Percentiles rank a stretch among this genome's conserved stretches.
phyloP scores from a whole-genome alignment of 2,329 filamentous ascomycete species.

The Colletotrichum theobromicola region DNA sequence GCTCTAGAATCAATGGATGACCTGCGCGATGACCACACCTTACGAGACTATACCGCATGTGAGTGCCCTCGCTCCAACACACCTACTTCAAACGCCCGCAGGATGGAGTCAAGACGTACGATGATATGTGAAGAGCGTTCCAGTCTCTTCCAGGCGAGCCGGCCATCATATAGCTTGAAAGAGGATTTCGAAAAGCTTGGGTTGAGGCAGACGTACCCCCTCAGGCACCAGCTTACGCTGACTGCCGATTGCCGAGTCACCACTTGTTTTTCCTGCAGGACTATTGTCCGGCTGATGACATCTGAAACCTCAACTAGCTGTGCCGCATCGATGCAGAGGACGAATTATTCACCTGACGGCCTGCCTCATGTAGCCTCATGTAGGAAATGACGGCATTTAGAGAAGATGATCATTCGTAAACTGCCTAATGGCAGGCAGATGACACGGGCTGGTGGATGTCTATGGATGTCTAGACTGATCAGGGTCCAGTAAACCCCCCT shows the following conservation, averaged over 20 bases:
- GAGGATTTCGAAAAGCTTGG: background rate
- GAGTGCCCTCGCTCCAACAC: background rate
- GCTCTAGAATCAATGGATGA: conserved; percentile 23
- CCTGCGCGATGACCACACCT: background rate
- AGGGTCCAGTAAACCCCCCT: background rate
- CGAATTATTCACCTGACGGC: background rate
- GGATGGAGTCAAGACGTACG: background rate
- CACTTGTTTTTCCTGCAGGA: background rate
- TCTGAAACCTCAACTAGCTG: background rate
- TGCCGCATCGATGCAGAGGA: background rate
- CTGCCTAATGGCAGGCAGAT: background rate
- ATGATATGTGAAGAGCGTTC: background rate
- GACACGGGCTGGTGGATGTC: background rate
- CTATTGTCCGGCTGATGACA: background rate
- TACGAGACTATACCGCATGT: background rate
- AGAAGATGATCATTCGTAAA: background rate
- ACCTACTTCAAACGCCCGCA: background rate
- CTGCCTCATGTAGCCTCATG: background rate
- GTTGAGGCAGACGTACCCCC: background rate
- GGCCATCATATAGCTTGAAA: background rate
- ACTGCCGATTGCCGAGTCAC: background rate
- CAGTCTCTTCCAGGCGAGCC: background rate
- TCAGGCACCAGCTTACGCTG: background rate
- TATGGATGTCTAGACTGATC: background rate
- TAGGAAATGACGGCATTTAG: background rate